These are phyloP conservation scores for Daldinia sp. DNA, from an alignment of 2,329 filamentous ascomycete genomes.

Conservation along the genomic window DNA sequence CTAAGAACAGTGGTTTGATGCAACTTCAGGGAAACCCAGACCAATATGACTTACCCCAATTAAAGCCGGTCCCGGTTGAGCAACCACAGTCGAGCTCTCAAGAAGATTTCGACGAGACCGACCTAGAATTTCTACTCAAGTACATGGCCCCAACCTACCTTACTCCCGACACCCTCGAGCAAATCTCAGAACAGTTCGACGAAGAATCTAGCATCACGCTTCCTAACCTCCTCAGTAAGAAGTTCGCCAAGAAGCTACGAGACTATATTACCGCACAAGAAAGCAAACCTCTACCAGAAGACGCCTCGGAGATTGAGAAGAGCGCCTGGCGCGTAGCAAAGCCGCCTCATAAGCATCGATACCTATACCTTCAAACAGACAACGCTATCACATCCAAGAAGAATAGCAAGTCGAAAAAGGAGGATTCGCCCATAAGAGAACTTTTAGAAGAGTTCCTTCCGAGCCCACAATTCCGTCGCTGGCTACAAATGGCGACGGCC, in stretches of 20 bases:
- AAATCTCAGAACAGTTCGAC: slow-evolving; percentile 80
- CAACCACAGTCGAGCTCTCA: slow-evolving; percentile 54
- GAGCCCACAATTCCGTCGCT: slow-evolving; percentile 85
- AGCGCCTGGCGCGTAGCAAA: slow-evolving; percentile 77
- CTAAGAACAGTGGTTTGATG: slow-evolving; percentile 88
- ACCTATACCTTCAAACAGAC: slow-evolving; percentile 76
- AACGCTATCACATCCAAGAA: slow-evolving; percentile 40
- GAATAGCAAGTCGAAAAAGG: slow-evolving; percentile 42
- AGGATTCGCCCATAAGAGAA: slow-evolving; percentile 72
- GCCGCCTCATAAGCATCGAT: slow-evolving; percentile 95
- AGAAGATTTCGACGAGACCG: slow-evolving; percentile 73
- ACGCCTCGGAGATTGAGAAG: slow-evolving; percentile 65
- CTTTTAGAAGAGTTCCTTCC: slow-evolving; percentile 84
- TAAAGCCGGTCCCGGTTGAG: slow-evolving; percentile 61
- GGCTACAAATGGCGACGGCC: slow-evolving; percentile 84
- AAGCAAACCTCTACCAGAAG: slow-evolving; percentile 53
- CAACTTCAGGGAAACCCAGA: slow-evolving; percentile 93
- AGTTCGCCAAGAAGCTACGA: slow-evolving; percentile 77
- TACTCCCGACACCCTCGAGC: slow-evolving; percentile 87
- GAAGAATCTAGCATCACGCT: slow-evolving; percentile 87
- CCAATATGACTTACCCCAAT: slow-evolving; percentile 82
- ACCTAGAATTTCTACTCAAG: slow-evolving; percentile 88
- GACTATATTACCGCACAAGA: slow-evolving; percentile 75
- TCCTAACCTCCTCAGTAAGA: slow-evolving; percentile 77
- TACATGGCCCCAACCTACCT: slow-evolving; percentile 92